Base-by-base conservation (phyloP, 176 grass and related monocot species). In the Hsuehochloa calcarea region DNA sequence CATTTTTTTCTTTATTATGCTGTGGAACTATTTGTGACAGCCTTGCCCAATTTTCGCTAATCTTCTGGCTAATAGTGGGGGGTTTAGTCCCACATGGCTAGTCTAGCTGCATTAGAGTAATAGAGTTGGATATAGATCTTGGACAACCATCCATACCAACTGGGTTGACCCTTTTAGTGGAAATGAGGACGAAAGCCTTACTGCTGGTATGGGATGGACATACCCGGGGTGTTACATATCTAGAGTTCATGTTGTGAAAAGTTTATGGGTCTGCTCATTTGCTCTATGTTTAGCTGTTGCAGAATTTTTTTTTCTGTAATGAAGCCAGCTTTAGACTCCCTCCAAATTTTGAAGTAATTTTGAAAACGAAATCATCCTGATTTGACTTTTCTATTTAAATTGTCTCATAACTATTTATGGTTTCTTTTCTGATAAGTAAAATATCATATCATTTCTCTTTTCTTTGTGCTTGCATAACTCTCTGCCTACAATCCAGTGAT, bases 1-100 rank as follows among this genome's bases (percentile, higher is more conserved):
- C 49, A 27, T 70, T 79, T 41, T 34, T 60, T 61, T 79, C 20
- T 35, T 68, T 49, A 65, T 34, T 2, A 45, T 22, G 9, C 44
- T 58, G 20, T 50, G 45, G 55, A n/a, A 65, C 34, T 75, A 74
- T 41, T 73, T 69, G 13, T 50, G 39, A 79, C 29, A 45, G 38
- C 39, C 1, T 51, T 71, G 45, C 40, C 10, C 49, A 60, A 12
- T 71, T 13, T 8, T 34, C 46, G 17, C 38, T 66, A 14, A 40
- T 45, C 27, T 49, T 66, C 64, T 83, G 45, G 16, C 41, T 61
- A 70, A 17, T 76, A 52, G 63, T 62, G 44, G 23, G 65, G 29
- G 37, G 65, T 77, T 80, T 88, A 49, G 19, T 82, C 44, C 72
- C 52, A 70, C 12, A 41, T 77, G 15, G 44, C 72, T 76, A 70